Base-by-base conservation (phyloP, 2,329 filamentous ascomycete genomes). In the Nemania sp. region DNA sequence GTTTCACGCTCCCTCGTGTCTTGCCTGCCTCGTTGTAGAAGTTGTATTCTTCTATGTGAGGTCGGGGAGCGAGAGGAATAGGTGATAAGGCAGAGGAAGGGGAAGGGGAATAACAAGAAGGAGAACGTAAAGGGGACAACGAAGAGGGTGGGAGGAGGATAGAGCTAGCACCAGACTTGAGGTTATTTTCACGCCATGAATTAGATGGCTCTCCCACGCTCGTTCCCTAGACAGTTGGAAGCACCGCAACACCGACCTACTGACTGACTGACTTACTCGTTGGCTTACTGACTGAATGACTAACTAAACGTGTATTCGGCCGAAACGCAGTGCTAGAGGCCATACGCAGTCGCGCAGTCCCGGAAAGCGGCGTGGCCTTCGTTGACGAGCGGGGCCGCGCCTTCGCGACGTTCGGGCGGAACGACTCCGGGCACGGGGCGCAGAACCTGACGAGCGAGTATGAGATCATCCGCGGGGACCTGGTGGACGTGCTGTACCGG, bases 381-480 rank as follows among this genome's bases (percentile, higher is more conserved):
- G 75, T 85, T 25, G 76, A 85, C 66, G 58, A 62, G 0, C 59
- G 70, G 0, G 78, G 79, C 56, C 70, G 67, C 0, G 54, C 67
- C 2, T 69, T 72, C 43, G 83, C 79, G n/a, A 72, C 69, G 4
- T 74, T 83, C 46, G 67, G 68, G 20, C 72, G 73, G 35, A 78
- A 79, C 64, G 73, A 74, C 51, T 71, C 78, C 0, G 79, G 78
- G 3, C 72, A 76, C 54, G 78, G 79, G 0, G 67, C 65, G 34
- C 80, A 83, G 66, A 73, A 72, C 9, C 70, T 84, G 25, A 83
- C 81, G 0, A 80, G 78, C 60, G 85, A 88, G 57, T 86, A 78
- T 60, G 85, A 88, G 73, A 82, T 88, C 50, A 82, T 88, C 77
- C 76, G 85, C 9, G 83, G 81, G 0, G 81, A 86, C 54, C 67